Conservation (phyloP, 2,329 filamentous ascomycete genomes). For the Cercospora canescens region DNA sequence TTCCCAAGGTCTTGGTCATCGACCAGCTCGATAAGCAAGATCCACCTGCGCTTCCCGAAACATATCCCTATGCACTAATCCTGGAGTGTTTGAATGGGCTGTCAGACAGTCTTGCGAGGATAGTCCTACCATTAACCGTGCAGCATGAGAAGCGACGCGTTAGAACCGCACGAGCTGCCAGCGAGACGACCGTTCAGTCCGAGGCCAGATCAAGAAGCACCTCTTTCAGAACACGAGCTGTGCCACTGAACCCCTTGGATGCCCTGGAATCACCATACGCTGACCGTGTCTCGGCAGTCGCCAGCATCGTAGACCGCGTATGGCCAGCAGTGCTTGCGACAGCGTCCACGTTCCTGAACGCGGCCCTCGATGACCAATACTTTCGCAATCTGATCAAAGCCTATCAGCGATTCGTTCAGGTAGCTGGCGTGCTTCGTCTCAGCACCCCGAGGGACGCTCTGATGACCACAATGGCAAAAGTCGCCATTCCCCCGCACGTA, state of each 20-base stretch:
- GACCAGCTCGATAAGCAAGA: constrained; percentile 94
- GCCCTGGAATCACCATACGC: constrained; percentile 72
- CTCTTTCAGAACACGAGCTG: constrained; percentile 72
- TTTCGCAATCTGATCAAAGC: constrained; percentile 90
- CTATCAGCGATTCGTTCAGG: constrained; percentile 93
- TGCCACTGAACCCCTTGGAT: constrained; percentile 80
- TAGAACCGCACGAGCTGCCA: constrained; percentile 21
- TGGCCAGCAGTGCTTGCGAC: constrained; percentile 95
- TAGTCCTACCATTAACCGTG: constrained; percentile 87
- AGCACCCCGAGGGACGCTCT: constrained; percentile 90
- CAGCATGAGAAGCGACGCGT: constrained; percentile 63
- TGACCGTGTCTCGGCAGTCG: constrained; percentile 72
- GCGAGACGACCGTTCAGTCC: constrained; percentile 27
- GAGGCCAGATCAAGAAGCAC: constrained; percentile 51
- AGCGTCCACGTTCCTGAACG: constrained; percentile 92
- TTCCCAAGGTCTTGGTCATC: constrained; percentile 81
- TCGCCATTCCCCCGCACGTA: constrained; percentile 81
- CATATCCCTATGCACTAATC: constrained; percentile 88
- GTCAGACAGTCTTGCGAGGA: constrained; percentile 89
- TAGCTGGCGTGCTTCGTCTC: constrained; percentile 83
- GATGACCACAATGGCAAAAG: constrained; percentile 88
- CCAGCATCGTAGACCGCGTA: constrained; percentile 81
- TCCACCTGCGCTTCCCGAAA: constrained; percentile 79
- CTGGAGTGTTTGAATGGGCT: constrained; percentile 86
- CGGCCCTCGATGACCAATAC: constrained; percentile 87